Percentiles rank a stretch among this genome's conserved stretches.
Conservation (phyloP, 768 basidiomycete genomes). For the Cystobasidiopsis lactophilus region DNA sequence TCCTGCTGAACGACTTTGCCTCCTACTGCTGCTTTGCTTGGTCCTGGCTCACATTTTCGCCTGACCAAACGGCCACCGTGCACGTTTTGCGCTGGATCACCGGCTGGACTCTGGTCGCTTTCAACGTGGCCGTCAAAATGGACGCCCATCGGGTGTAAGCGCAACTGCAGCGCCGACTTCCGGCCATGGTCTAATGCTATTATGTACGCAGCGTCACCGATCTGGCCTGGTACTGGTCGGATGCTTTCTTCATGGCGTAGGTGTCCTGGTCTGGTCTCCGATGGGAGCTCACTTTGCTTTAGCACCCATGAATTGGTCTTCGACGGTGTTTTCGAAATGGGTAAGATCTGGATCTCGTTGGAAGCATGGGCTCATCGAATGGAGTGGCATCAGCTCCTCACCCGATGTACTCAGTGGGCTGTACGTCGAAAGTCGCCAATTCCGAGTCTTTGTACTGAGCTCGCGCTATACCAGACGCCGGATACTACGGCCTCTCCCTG, state of each 20-base stretch:
- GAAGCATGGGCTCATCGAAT: background rate
- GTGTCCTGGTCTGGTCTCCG: no score
- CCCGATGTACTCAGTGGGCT: constrained; percentile 68
- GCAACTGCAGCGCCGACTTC: constrained; percentile 53
- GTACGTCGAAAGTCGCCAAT: constrained; percentile 21
- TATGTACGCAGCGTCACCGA: background rate
- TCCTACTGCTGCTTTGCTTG: constrained; percentile 90
- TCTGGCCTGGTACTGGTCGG: constrained; percentile 17
- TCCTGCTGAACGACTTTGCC: constrained; percentile 85
- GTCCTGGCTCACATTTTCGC: constrained; percentile 46
- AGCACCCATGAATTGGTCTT: constrained; percentile 48
- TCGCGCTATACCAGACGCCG: background rate
- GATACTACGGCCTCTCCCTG: constrained; percentile 79
- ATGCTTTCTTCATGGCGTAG: constrained; percentile 16
- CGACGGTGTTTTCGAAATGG: constrained; percentile 90
- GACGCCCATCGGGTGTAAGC: constrained; percentile 95
- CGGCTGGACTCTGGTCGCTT: constrained; percentile 61
- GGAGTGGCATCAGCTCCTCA: background rate
- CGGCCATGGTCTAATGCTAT: background rate
- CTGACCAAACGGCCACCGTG: constrained; percentile 49
- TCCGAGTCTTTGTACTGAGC: background rate
- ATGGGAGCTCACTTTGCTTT: constrained; percentile 20
- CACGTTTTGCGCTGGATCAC: constrained; percentile 78
- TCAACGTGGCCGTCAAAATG: constrained; percentile 96
- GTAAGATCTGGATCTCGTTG: background rate